Evolutionary conservation across 164 flowering plant species (phyloP).

Genomic region (Cinnamomum chago): DNA sequence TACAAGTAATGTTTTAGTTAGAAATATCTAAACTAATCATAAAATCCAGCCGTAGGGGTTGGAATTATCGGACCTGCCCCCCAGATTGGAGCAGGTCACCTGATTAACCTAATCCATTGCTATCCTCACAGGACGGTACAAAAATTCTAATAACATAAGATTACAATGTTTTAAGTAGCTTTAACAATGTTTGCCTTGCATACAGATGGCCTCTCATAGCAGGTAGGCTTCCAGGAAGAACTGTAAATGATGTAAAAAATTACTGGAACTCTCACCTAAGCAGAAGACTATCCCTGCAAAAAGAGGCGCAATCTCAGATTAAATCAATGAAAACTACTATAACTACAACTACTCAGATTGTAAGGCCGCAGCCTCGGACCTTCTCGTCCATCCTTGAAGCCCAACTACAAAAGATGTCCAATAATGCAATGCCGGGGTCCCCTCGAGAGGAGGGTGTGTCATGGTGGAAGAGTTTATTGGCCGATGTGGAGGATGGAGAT

Average conservation of each 20-base stretch:
- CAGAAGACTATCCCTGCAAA: background rate
- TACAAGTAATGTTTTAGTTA: too few relatives aligned
- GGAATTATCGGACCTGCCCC: too few relatives aligned
- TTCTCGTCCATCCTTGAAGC: background rate
- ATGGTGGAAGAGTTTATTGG: slow-evolving; percentile 4
- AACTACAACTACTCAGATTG: background rate
- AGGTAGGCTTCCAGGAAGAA: background rate
- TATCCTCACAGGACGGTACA: too few relatives aligned
- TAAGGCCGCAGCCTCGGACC: slow-evolving; percentile 13
- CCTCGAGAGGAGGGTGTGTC: background rate
- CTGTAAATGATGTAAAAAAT: background rate
- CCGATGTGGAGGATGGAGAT: background rate
- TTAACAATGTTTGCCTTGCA: too few relatives aligned
- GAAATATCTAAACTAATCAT: too few relatives aligned
- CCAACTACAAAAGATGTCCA: background rate
- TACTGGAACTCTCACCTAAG: background rate
- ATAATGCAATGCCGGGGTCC: background rate
- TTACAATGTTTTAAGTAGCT: too few relatives aligned
- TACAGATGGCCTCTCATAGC: background rate
- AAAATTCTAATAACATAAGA: too few relatives aligned
- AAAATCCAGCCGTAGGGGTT: too few relatives aligned
- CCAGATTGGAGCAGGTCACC: too few relatives aligned
- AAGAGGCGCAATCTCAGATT: background rate
- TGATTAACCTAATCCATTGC: too few relatives aligned
- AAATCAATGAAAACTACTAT: background rate